Evolutionary conservation across 129 eudicot species (phyloP).

Genomic region (Tanacetum coccineum): DNA sequence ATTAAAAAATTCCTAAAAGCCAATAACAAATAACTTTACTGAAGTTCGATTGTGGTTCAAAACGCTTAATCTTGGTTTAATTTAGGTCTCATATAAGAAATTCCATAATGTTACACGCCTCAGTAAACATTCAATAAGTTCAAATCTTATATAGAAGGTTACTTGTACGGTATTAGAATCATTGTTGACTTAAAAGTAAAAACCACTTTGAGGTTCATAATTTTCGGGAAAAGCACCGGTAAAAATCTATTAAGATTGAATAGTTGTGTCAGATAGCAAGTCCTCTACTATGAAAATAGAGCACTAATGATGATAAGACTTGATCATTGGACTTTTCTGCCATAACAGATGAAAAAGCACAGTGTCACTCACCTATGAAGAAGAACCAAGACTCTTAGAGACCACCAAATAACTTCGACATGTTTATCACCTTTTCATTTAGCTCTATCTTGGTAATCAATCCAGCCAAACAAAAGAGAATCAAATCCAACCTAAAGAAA

Average conservation of each 20-base stretch:
- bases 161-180: conserved; percentile 74
- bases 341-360: neutral
- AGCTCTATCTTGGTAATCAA: too few species aligned
- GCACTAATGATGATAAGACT: too few species aligned
- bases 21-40: too few species aligned
- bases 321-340: too few species aligned
- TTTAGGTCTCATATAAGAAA: conserved; percentile 18
- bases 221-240: conserved; percentile 76
- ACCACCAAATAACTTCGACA: conserved; percentile 84
- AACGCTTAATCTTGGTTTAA: too few species aligned
- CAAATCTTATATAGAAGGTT: conserved; percentile 8
- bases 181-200: conserved; percentile 70
- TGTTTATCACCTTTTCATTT: conserved; percentile 61
- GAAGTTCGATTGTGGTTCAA: too few species aligned
- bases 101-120: conserved; percentile 20
- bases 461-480: too few species aligned
- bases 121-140: too few species aligned
- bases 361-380: conserved; percentile 58
- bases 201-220: conserved; percentile 77
- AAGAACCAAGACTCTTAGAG: conserved; percentile 74
- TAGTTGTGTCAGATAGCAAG: too few species aligned
- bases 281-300: too few species aligned
- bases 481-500: too few species aligned
- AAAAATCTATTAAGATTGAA: conserved; percentile 51
- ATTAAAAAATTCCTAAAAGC: too few species aligned